Percentiles rank a stretch among this genome's conserved stretches.
Evolutionary conservation across 208 protist species (phyloP).

Genomic region (Wallacemonas sp.): DNA sequence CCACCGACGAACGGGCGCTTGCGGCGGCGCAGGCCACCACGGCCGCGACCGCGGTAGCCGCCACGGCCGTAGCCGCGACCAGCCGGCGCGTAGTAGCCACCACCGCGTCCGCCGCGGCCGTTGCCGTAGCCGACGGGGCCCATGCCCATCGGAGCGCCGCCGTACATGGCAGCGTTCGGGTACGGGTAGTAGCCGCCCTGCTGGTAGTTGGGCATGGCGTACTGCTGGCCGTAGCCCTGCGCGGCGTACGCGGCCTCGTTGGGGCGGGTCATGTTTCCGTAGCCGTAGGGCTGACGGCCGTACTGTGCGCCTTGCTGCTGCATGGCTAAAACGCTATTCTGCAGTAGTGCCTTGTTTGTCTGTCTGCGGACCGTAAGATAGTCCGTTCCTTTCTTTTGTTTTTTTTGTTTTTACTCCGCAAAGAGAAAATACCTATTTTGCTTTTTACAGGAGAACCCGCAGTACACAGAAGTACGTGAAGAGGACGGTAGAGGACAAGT

Average conservation of each 20-base stretch:
- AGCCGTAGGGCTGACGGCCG: conserved; percentile 30
- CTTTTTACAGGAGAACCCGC: not conserved
- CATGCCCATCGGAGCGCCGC: conserved; percentile 3
- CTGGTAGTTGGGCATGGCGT: conserved; percentile 33
- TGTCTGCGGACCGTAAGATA: not conserved
- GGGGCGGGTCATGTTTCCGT: conserved; percentile 29
- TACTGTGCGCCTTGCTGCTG: conserved; percentile 28
- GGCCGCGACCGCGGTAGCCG: conserved; percentile 46
- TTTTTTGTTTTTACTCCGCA: not conserved
- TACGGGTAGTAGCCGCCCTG: conserved; percentile 29
- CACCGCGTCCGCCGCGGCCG: conserved; percentile 26
- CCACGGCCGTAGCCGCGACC: conserved; percentile 15
- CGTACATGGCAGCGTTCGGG: conserved; percentile 29
- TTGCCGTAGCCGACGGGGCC: conserved; percentile 22
- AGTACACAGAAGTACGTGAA: not conserved
- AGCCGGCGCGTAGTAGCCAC: conserved; percentile 31
- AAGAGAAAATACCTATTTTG: not conserved
- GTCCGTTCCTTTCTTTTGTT: not conserved
- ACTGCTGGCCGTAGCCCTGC: conserved; percentile 35
- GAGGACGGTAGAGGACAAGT: too few relatives aligned
- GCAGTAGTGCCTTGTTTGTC: not conserved
- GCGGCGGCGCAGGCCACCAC: conserved; percentile 44
- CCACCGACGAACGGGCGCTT: conserved; percentile 85
- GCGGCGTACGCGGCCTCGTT: conserved; percentile 22
- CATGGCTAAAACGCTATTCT: conserved; percentile 7